Conservation (phyloP, 78 protist genomes). For the Cavenderia fasciculata region DNA sequence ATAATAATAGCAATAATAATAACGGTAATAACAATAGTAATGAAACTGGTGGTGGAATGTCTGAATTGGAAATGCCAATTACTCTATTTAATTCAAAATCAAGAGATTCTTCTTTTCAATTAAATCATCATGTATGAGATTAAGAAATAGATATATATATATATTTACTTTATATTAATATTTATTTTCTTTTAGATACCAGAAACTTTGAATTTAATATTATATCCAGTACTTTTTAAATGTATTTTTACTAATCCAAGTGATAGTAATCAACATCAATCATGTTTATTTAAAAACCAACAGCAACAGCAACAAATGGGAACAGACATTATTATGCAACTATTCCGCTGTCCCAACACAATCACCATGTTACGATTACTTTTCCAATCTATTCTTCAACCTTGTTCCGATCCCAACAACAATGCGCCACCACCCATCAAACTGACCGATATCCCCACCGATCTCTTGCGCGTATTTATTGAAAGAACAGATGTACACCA, state of each 20-base stretch:
- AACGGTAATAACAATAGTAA: not conserved
- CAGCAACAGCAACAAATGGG: not conserved
- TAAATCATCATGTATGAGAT: not conserved
- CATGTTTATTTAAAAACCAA: slow-evolving; percentile 11
- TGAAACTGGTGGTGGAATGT: not conserved
- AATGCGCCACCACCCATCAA: too few relatives aligned
- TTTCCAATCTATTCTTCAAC: too few relatives aligned
- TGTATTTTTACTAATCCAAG: not conserved
- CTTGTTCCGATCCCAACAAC: too few relatives aligned
- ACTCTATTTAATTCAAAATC: not conserved
- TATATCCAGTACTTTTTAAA: slow-evolving; percentile 22
- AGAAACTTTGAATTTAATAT: slow-evolving; percentile 22
- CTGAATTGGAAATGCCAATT: not conserved
- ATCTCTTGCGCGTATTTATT: not conserved
- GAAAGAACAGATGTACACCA: not conserved
- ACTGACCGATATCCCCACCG: not conserved
- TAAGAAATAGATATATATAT: not conserved
- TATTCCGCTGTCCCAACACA: not conserved
- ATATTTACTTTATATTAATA: slow-evolving; percentile 2
- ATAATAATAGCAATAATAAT: not conserved
- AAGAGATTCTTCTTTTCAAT: not conserved
- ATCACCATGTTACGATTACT: not conserved
- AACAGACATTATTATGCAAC: not conserved
- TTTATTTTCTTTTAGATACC: not conserved
- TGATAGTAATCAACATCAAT: not conserved